Conservation (phyloP, 352 stramenopile species). For the Blastocystis sp. region DNA sequence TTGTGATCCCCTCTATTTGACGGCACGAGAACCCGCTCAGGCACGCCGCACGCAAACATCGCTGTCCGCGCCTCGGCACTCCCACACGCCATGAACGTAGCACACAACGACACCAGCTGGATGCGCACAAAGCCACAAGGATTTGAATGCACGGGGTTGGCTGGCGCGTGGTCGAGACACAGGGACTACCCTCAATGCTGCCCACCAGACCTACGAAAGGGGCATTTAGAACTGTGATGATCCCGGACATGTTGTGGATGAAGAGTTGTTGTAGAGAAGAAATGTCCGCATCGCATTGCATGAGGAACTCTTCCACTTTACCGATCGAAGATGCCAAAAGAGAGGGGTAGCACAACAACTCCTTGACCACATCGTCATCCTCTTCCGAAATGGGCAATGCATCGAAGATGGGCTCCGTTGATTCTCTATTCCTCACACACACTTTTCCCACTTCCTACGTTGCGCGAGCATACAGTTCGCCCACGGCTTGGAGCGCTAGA, state of each 20-base stretch:
- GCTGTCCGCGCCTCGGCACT: neutral
- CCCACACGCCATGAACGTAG: neutral
- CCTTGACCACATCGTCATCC: neutral
- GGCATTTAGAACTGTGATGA: conserved; percentile 3
- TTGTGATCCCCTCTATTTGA: neutral
- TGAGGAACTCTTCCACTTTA: neutral
- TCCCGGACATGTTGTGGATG: neutral
- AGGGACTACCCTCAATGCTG: neutral
- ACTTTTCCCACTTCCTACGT: neutral
- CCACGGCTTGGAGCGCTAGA: neutral
- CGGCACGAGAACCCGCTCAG: neutral
- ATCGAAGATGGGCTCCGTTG: neutral
- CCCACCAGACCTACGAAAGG: neutral
- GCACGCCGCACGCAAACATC: neutral
- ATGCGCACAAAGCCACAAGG: conserved; percentile 11
- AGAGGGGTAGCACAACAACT: conserved; percentile 15
- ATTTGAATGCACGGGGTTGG: conserved; percentile 3
- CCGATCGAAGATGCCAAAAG: neutral
- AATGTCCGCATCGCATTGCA: neutral
- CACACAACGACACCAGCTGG: conserved; percentile 7
- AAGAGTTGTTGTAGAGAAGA: neutral
- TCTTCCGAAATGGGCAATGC: neutral
- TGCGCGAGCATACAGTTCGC: neutral
- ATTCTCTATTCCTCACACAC: neutral
- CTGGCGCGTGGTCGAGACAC: neutral